These are phyloP conservation scores for Colletotrichum melonis DNA, from an alignment of 2,329 filamentous ascomycete genomes.

Conservation along the genomic window DNA sequence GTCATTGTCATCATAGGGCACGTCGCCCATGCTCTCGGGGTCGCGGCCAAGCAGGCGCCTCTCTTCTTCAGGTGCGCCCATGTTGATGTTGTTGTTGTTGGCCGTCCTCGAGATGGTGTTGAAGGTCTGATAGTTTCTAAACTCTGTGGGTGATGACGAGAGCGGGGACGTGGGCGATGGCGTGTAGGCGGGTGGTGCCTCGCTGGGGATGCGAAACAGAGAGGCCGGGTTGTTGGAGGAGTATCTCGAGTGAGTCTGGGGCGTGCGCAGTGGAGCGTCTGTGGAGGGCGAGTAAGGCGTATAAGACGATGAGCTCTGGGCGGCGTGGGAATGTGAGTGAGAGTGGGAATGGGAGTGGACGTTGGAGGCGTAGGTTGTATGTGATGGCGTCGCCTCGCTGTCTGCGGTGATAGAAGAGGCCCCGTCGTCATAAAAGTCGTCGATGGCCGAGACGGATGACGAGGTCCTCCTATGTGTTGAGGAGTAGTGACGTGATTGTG, in stretches of 20 bases:
- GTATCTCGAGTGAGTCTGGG: slow-evolving; percentile 32
- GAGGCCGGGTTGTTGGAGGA: slow-evolving; percentile 15
- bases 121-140: slow-evolving; percentile 58
- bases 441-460: background rate
- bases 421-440: slow-evolving; percentile 18
- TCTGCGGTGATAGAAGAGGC: slow-evolving; percentile 25
- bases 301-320: slow-evolving; percentile 34
- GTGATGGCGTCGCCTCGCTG: slow-evolving; percentile 31
- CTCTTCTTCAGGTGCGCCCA: slow-evolving; percentile 56
- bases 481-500: background rate
- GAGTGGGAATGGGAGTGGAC: background rate
- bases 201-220: slow-evolving; percentile 40
- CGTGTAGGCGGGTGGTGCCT: slow-evolving; percentile 64
- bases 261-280: slow-evolving; percentile 29
- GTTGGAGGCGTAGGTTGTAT: slow-evolving; percentile 17
- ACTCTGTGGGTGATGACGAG: slow-evolving; percentile 45
- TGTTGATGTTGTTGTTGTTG: slow-evolving; percentile 37
- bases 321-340: background rate
- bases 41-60: slow-evolving; percentile 54
- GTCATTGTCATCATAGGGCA: slow-evolving; percentile 38
- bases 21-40: slow-evolving; percentile 59
- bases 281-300: slow-evolving; percentile 30
- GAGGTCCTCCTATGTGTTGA: slow-evolving; percentile 6
- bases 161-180: slow-evolving; percentile 47
- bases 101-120: slow-evolving; percentile 31